phyloP scores from a whole-genome alignment of 345 rosid species.

The Melaleuca alternifolia region DNA sequence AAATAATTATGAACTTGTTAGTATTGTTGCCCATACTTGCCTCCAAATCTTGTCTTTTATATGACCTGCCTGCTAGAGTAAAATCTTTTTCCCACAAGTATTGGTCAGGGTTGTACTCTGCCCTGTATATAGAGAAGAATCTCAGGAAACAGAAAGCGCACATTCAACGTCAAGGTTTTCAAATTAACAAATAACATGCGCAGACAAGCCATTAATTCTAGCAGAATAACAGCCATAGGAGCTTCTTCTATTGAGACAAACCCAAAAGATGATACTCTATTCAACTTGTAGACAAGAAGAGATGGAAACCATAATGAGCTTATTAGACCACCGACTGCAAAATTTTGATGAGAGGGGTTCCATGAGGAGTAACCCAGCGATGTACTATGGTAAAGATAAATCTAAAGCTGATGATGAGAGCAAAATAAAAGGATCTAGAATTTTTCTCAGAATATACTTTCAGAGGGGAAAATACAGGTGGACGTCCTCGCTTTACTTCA shows the following conservation, averaged over 20 bases:
- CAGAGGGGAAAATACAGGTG: not conserved
- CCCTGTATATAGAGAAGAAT: slow-evolving; percentile 29
- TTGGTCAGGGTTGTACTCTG: slow-evolving; percentile 84
- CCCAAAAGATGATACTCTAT: not conserved
- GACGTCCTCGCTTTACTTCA: not conserved
- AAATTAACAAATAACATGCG: not conserved
- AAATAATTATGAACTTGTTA: not conserved
- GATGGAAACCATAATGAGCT: not conserved
- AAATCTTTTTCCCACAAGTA: slow-evolving; percentile 90
- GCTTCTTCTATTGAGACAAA: not conserved
- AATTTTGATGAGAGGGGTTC: not conserved
- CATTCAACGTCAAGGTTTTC: not conserved
- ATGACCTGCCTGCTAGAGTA: slow-evolving; percentile 65
- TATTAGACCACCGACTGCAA: not conserved
- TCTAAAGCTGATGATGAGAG: not conserved
- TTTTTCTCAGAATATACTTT: not conserved
- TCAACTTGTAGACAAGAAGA: not conserved
- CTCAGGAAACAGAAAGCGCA: not conserved
- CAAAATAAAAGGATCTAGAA: not conserved
- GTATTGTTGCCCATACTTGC: slow-evolving; percentile 52
- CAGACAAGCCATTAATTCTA: not conserved
- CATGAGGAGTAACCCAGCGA: not conserved
- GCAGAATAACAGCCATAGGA: not conserved
- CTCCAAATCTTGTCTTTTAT: slow-evolving; percentile 90
- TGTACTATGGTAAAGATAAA: not conserved